Base-by-base conservation (phyloP, 257 asterid species). In the Penstemon eatonii region DNA sequence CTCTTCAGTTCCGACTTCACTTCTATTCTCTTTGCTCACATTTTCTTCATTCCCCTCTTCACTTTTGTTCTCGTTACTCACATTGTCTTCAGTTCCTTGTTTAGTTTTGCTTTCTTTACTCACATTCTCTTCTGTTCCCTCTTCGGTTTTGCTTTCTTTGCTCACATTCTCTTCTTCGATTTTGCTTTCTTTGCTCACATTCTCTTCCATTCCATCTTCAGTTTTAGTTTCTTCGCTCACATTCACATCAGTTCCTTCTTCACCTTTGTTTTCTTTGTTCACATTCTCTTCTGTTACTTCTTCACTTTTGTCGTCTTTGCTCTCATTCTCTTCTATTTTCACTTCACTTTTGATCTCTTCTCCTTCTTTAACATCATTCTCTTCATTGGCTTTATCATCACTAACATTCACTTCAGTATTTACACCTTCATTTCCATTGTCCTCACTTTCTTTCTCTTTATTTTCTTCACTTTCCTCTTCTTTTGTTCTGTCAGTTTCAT, bases 381-480 rank as follows among this genome's bases (percentile, higher is more conserved):
- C 56, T 19, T 38, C 61, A 50, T 50, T 7, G 2, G 1, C 71
- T 19, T 60, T 39, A 44, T 66, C 74, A 63, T 63, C 74, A 13
- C 59, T 69, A 33, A 15, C 76, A 8, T 25, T 63, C 53, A 19
- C 77, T 54, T 76, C 74, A 36, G 44, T 13, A 55, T 64, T 51
- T 19, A 54, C 61, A 56, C 60, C 74, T 65, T 70, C 74, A 42
- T 49, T 70, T 55, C 57, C 77, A 54, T 56, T 57, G 25, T 5
- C 68, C 33, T 55, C 72, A 64, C 7, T 63, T 49, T 75, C 81
- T 36, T 59, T 75, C 53, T 64, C 76, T 33, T 41, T 67, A 56
- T 63, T 69, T 39, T 70, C 84, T n/a, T 66, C 80, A 18, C n/a
- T 45, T 7, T 57, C 68, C 43, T 67, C 64, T 4, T 43, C 66